Base-by-base conservation (phyloP, 495 filamentous ascomycete species). In the Penicillium longicatenatum region DNA sequence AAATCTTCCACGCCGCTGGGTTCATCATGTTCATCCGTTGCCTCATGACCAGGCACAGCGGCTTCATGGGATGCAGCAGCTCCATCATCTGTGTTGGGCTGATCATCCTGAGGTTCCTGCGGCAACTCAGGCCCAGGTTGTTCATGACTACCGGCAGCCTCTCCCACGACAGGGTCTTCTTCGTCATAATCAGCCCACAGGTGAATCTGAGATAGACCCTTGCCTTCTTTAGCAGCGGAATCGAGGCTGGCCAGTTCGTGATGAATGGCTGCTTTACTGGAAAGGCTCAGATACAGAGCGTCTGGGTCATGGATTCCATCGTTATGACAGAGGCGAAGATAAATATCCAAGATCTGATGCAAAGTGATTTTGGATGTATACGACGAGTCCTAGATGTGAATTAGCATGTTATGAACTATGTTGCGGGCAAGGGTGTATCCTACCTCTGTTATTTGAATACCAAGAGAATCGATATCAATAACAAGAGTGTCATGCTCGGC, bases 401-500 rank as follows among this genome's bases (percentile, higher is more conserved):
- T 77, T 63, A 72, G 78, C 67, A 70, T 72, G 35, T 26, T 43
- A 35, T 26, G 14, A 30, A 9, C 17, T 17, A 39, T 31, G 3
- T 20, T 22, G 19, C 39, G 31, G 16, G 11, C 6, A 33, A 21
- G 6, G 14, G 14, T n/a, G 24, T 9, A 60, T 22, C 81, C 81
- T 79, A 89, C 89, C 81, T 94, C 89, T 58, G 80, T 83, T 68
- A 91, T 75, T 60, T 89, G 81, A 33, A 96, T 76, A 60, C 82
- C 86, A 54, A 94, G 75, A 22, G 83, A 75, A 17, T 86, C 83
- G 53, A 95, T 77, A 47, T 84, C 79, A 55, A 94, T 74, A 22
- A 86, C 77, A 45, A 96, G 70, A 57, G 92, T 86, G 56, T 93
- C 86, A 30, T 86, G 81, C 29, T 85, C 75, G 19, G 73, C 70